Percentiles rank a stretch among this genome's conserved stretches.
Conservation (phyloP, 257 asterid species). For the Cynanchum wilfordii region DNA sequence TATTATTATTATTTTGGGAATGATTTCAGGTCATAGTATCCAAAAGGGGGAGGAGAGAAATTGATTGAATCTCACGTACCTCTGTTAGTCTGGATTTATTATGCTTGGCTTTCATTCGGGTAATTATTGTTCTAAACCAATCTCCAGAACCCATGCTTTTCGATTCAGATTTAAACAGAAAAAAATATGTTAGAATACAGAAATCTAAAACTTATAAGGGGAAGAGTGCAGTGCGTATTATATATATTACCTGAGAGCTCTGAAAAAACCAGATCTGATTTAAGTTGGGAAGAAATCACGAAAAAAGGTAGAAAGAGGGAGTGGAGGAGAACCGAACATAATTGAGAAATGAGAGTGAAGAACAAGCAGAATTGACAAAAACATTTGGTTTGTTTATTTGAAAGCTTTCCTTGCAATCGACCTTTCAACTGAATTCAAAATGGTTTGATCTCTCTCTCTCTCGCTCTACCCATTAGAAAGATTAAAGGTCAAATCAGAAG, state of each 20-base stretch:
- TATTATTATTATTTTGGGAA: too few relatives aligned
- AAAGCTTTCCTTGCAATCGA: constrained; percentile 28
- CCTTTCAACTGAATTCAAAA: constrained; percentile 38
- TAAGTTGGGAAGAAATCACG: background rate
- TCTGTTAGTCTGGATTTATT: constrained; percentile 26
- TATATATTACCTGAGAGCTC: background rate
- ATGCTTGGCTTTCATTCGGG: constrained; percentile 38
- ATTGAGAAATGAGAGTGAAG: background rate
- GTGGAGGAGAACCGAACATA: background rate
- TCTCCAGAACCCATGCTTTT: constrained; percentile 41
- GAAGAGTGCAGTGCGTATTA: background rate
- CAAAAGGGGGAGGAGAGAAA: too few relatives aligned
- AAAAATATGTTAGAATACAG: background rate
- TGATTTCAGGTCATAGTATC: background rate
- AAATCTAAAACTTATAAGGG: background rate
- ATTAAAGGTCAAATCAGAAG: constrained; percentile 16
- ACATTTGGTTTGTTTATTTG: constrained; percentile 10
- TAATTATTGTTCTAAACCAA: constrained; percentile 44
- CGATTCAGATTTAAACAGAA: background rate
- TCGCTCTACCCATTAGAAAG: constrained; percentile 11
- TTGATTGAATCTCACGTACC: constrained; percentile 8
- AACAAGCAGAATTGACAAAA: constrained; percentile 1
- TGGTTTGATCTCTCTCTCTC: constrained; percentile 12
- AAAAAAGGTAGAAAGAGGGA: background rate
- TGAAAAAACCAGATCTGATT: background rate